phyloP scores from a whole-genome alignment of 805 yeast species.

The Metschnikowia lunata region DNA sequence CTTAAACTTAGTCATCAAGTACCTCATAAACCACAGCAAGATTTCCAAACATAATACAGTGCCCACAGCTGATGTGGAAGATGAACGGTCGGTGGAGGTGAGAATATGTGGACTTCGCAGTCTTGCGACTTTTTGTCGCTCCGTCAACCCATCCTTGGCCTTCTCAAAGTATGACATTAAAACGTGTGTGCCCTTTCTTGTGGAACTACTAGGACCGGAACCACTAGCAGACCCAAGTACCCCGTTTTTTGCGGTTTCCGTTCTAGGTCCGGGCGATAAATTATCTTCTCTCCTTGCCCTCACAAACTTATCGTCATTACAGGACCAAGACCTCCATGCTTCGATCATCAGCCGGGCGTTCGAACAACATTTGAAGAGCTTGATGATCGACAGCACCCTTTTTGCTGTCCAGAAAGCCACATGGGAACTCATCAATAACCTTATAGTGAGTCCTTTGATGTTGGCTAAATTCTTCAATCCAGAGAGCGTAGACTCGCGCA shows the following conservation, averaged over 20 bases:
- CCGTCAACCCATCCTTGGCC: slow-evolving; percentile 39
- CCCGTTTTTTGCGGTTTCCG: neutral
- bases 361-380: slow-evolving; percentile 43
- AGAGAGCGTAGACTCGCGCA: slow-evolving; percentile 32
- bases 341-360: slow-evolving; percentile 41
- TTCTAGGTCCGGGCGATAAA: slow-evolving; percentile 36
- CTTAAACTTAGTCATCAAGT: slow-evolving; percentile 35
- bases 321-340: slow-evolving; percentile 37
- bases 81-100: slow-evolving; percentile 12
- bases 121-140: slow-evolving; percentile 43
- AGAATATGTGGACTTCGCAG: slow-evolving; percentile 35
- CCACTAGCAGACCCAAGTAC: neutral
- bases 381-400: slow-evolving; percentile 34
- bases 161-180: slow-evolving; percentile 38
- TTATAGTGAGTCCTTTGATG: slow-evolving; percentile 39
- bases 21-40: slow-evolving; percentile 28
- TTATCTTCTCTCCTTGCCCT: slow-evolving; percentile 60
- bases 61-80: slow-evolving; percentile 1
- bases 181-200: slow-evolving; percentile 46
- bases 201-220: slow-evolving; percentile 40
- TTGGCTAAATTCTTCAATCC: slow-evolving; percentile 59
- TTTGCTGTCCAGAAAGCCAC: slow-evolving; percentile 51
- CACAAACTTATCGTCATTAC: slow-evolving; percentile 56
- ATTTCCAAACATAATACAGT: slow-evolving; percentile 17
- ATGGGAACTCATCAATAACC: slow-evolving; percentile 61